Percentiles rank a stretch among this genome's conserved stretches.
Conservation (phyloP, 495 filamentous ascomycete species). For the Penicillium longicatenatum region DNA sequence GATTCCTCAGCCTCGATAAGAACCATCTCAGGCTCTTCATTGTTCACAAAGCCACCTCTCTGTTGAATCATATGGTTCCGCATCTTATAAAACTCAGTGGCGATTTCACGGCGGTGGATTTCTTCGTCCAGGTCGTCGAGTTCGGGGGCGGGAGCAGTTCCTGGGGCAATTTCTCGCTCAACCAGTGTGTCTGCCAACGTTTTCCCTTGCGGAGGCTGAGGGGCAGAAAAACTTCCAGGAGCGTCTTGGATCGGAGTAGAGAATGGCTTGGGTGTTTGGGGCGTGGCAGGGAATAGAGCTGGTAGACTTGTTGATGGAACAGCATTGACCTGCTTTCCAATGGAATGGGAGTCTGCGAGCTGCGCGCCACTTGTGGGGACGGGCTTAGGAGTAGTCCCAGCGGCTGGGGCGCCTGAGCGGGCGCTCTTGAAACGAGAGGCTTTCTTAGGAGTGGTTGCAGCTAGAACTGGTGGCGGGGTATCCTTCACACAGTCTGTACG, state of each 20-base stretch:
- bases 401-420: slow-evolving; percentile 18
- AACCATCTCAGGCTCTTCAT: slow-evolving; percentile 57
- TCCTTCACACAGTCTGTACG: slow-evolving; percentile 31
- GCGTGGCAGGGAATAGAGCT: slow-evolving; percentile 44
- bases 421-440: slow-evolving; percentile 47
- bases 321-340: slow-evolving; percentile 22
- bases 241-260: slow-evolving; percentile 45
- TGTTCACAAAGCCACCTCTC: slow-evolving; percentile 71
- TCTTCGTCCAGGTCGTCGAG: slow-evolving; percentile 74
- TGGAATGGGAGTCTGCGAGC: slow-evolving; percentile 17
- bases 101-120: slow-evolving; percentile 73
- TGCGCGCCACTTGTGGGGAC: background rate
- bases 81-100: slow-evolving; percentile 75
- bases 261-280: slow-evolving; percentile 48
- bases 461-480: slow-evolving; percentile 5
- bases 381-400: slow-evolving; percentile 1
- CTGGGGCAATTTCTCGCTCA: slow-evolving; percentile 54
- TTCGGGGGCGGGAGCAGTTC: slow-evolving; percentile 44
- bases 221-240: slow-evolving; percentile 23
- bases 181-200: slow-evolving; percentile 61
- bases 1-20: slow-evolving; percentile 63
- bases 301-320: slow-evolving; percentile 28
- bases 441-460: slow-evolving; percentile 39
- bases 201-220: slow-evolving; percentile 55
- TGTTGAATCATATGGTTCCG: slow-evolving; percentile 77